Conservation (phyloP, 176 grass and related monocot species). For the Aegilops longissima region DNA sequence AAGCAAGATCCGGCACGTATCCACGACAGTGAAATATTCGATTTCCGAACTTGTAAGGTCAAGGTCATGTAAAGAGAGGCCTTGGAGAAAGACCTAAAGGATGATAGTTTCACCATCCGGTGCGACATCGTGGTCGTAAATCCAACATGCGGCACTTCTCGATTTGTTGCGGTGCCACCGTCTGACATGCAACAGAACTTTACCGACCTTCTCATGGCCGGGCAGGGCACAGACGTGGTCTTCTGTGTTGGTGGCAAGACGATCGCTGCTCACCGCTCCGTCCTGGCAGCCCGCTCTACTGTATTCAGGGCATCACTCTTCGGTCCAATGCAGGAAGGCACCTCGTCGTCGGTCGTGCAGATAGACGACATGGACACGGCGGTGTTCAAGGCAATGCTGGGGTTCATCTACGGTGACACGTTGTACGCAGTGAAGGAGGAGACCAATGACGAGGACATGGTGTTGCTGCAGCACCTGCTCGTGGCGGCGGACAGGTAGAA, state of each 20-base stretch:
- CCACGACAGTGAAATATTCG: not conserved
- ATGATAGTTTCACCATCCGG: not conserved
- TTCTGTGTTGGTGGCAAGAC: conserved; percentile 16
- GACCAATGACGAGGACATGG: too few relatives aligned
- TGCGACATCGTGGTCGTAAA: not conserved
- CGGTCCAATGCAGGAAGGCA: conserved; percentile 31
- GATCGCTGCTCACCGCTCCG: not conserved
- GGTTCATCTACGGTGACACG: not conserved
- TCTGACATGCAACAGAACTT: conserved; percentile 31
- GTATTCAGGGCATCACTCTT: conserved; percentile 31
- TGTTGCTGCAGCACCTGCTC: not conserved
- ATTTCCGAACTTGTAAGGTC: too few relatives aligned
- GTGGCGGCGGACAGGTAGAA: not conserved
- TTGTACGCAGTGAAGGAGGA: not conserved
- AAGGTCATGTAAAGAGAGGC: too few relatives aligned
- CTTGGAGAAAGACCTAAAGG: not conserved
- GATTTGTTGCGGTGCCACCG: not conserved
- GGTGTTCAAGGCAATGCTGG: not conserved
- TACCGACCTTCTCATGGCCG: not conserved
- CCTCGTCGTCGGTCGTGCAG: not conserved
- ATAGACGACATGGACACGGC: not conserved
- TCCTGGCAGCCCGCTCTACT: not conserved
- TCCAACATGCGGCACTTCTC: too few relatives aligned
- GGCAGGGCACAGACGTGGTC: conserved; percentile 22
- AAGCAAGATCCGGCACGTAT: not conserved